Evolutionary conservation across 2,329 filamentous ascomycete species (phyloP).

Genomic region (Alternaria infectoria): DNA sequence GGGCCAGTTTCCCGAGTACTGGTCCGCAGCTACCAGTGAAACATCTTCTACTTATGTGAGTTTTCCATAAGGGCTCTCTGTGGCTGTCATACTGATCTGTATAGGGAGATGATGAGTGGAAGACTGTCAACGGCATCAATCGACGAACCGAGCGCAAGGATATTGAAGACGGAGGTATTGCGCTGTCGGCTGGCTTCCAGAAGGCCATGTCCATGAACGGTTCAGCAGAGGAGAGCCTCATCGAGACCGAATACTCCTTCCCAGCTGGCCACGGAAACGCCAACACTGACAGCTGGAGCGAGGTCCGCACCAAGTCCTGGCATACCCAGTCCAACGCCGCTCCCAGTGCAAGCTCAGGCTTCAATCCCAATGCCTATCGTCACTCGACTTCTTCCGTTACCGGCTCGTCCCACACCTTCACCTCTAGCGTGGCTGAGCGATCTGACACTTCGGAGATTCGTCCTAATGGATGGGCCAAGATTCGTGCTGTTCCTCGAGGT

Average conservation of each 20-base stretch:
- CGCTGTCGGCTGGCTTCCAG: slow-evolving; percentile 21
- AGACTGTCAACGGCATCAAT: slow-evolving; percentile 5
- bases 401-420: slow-evolving; percentile 24
- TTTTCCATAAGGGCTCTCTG: background rate
- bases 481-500: slow-evolving; percentile 27
- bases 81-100: slow-evolving; percentile 6
- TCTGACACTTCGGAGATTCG: slow-evolving; percentile 17
- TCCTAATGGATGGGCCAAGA: slow-evolving; percentile 36
- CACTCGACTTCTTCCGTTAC: slow-evolving; percentile 17
- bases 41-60: slow-evolving; percentile 30
- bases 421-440: slow-evolving; percentile 34
- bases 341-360: slow-evolving; percentile 19
- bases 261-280: slow-evolving; percentile 1
- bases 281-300: slow-evolving; percentile 16
- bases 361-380: slow-evolving; percentile 25
- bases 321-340: slow-evolving; percentile 21
- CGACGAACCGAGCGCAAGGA: slow-evolving; percentile 1
- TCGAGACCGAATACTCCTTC: slow-evolving; percentile 26
- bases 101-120: slow-evolving; percentile 20
- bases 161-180: slow-evolving; percentile 18
- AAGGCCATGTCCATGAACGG: slow-evolving; percentile 21
- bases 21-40: slow-evolving; percentile 8
- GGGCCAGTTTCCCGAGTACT: slow-evolving; percentile 31
- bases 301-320: slow-evolving; percentile 31
- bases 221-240: slow-evolving; percentile 19